Percentiles rank a stretch among this genome's conserved stretches.
Evolutionary conservation across 495 filamentous ascomycete genomes (phyloP).

Genomic region (Podospora comata): DNA sequence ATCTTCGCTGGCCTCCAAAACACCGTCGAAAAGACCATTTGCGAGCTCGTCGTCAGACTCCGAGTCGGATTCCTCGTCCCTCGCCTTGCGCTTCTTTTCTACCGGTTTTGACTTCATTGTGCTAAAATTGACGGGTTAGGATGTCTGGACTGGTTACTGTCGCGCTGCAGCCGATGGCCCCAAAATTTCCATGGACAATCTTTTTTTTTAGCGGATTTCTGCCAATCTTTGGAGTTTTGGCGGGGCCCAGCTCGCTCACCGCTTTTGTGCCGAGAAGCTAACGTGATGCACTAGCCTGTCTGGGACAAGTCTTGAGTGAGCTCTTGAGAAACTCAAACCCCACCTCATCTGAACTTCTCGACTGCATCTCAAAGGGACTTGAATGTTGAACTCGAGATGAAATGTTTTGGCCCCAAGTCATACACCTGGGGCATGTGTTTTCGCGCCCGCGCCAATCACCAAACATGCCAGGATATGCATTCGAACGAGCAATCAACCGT

Average conservation of each 20-base stretch:
- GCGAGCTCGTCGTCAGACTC: conserved; percentile 35
- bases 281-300: conserved; percentile 2
- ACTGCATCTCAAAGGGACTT: background rate
- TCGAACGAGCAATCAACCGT: background rate
- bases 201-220: conserved; percentile 32
- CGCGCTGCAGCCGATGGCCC: conserved; percentile 14
- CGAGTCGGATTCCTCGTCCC: conserved; percentile 26
- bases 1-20: conserved; percentile 35
- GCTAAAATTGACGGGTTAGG: conserved; percentile 9
- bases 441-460: background rate
- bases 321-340: background rate
- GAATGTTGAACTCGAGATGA: background rate
- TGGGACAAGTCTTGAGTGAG: background rate
- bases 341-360: conserved; percentile 4
- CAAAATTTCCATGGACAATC: conserved; percentile 25
- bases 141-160: conserved; percentile 21
- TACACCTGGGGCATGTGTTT: background rate
- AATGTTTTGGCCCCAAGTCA: background rate
- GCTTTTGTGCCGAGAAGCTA: conserved; percentile 12
- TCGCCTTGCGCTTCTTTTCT: conserved; percentile 47
- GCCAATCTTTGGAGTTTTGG: conserved; percentile 25
- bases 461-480: background rate
- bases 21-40: conserved; percentile 33
- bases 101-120: conserved; percentile 39
- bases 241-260: conserved; percentile 25